phyloP scores from a whole-genome alignment of 2,329 filamentous ascomycete species.

The Lachnellula arida region DNA sequence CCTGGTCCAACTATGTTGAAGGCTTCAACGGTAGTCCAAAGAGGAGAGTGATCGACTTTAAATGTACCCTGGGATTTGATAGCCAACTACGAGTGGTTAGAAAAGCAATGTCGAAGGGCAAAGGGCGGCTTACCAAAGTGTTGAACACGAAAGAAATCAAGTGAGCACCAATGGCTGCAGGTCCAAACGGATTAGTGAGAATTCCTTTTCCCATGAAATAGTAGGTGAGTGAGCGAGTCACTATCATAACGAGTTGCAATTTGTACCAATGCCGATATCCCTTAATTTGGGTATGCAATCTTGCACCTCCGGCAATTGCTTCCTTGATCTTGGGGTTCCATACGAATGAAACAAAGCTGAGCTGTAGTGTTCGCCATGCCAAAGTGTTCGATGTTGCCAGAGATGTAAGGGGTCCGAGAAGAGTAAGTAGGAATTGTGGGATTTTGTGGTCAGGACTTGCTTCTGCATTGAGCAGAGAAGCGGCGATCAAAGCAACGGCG shows the following conservation, averaged over 20 bases:
- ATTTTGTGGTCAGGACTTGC: neutral
- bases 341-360: slow-evolving; percentile 51
- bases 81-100: slow-evolving; percentile 20
- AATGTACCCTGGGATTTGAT: slow-evolving; percentile 14
- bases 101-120: neutral
- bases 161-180: slow-evolving; percentile 41
- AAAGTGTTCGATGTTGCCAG: slow-evolving; percentile 10
- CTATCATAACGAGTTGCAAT: slow-evolving; percentile 56
- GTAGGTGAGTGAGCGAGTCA: slow-evolving; percentile 48
- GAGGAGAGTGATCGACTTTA: slow-evolving; percentile 40
- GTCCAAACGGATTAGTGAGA: slow-evolving; percentile 16
- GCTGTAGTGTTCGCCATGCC: slow-evolving; percentile 42
- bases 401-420: slow-evolving; percentile 36
- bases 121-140: slow-evolving; percentile 43
- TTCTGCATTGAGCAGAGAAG: slow-evolving; percentile 1
- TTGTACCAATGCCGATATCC: slow-evolving; percentile 63
- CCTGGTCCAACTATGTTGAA: slow-evolving; percentile 19
- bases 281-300: slow-evolving; percentile 53
- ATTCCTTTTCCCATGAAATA: slow-evolving; percentile 20
- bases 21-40: slow-evolving; percentile 39
- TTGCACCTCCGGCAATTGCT: slow-evolving; percentile 41
- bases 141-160: slow-evolving; percentile 49
- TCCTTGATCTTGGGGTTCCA: slow-evolving; percentile 67
- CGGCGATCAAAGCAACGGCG: slow-evolving; percentile 10
- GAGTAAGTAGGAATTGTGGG: neutral